Conservation (phyloP, 768 basidiomycete species). For the Rhodotorula toruloides region DNA sequence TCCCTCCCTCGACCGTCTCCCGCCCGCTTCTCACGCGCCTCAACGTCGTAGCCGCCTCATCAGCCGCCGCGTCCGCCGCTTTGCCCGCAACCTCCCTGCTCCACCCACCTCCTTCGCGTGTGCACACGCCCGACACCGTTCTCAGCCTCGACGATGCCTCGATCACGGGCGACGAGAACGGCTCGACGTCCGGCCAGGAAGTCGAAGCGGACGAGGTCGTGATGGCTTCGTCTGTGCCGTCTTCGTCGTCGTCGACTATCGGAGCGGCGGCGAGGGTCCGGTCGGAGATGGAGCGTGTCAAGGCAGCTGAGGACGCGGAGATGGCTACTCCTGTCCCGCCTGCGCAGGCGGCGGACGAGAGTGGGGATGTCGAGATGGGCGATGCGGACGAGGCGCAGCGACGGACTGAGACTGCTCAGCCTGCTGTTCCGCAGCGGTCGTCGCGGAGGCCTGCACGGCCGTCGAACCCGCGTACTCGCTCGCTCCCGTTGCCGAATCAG, state of each 20-base stretch:
- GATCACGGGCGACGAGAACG: conserved; percentile 44
- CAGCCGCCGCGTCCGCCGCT: background rate
- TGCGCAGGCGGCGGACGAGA: too few relatives aligned
- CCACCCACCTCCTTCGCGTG: conserved; percentile 18
- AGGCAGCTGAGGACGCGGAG: conserved; percentile 23
- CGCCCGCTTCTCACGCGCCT: conserved; percentile 27
- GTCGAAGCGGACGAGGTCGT: conserved; percentile 29
- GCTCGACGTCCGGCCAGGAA: conserved; percentile 62
- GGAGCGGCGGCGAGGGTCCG: conserved; percentile 27
- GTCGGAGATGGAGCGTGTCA: conserved; percentile 11
- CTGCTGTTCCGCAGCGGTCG: too few relatives aligned
- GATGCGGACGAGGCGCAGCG: too few relatives aligned
- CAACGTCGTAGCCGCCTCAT: conserved; percentile 28
- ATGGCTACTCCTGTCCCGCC: conserved; percentile 47
- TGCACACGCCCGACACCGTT: conserved; percentile 34
- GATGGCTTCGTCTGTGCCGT: background rate
- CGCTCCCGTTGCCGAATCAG: too few relatives aligned
- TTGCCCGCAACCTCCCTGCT: background rate
- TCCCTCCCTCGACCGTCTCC: conserved; percentile 4
- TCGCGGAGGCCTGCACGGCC: too few relatives aligned
- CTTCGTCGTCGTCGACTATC: background rate
- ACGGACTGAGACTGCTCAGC: too few relatives aligned
- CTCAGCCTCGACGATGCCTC: conserved; percentile 18
- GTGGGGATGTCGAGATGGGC: too few relatives aligned
- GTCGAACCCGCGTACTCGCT: too few relatives aligned